Percentiles rank a stretch among this genome's conserved stretches.
Conservation (phyloP, 83 land plant species). For the Diphasiastrum complanatum region DNA sequence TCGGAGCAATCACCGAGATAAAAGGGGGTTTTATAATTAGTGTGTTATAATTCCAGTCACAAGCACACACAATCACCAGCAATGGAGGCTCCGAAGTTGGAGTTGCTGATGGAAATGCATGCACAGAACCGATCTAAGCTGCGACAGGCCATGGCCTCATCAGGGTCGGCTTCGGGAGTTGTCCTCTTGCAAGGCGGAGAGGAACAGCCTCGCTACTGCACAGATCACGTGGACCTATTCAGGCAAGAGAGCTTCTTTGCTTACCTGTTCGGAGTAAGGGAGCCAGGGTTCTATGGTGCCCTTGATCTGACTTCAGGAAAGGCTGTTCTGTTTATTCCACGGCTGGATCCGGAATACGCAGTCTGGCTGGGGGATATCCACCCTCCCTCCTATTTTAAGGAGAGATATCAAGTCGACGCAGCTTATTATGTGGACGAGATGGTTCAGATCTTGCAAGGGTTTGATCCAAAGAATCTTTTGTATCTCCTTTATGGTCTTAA, state of each 20-base stretch:
- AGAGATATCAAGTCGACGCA: slow-evolving; percentile 53
- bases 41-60: too few relatives aligned
- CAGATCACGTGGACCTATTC: slow-evolving; percentile 18
- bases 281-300: slow-evolving; percentile 90
- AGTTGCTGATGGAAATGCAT: too few relatives aligned
- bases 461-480: slow-evolving; percentile 35
- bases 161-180: too few relatives aligned
- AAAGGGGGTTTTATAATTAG: too few relatives aligned
- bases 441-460: slow-evolving; percentile 26
- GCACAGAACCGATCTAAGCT: too few relatives aligned
- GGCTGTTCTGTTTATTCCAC: slow-evolving; percentile 64
- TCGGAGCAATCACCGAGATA: too few relatives aligned
- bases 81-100: too few relatives aligned
- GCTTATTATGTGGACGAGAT: slow-evolving; percentile 76
- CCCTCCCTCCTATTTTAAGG: slow-evolving; percentile 51
- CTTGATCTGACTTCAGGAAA: slow-evolving; percentile 64
- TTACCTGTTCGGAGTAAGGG: slow-evolving; percentile 88
- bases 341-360: slow-evolving; percentile 70
- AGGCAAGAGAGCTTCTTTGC: slow-evolving; percentile 98
- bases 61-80: too few relatives aligned
- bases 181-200: slow-evolving; percentile 27
- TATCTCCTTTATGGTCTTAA: slow-evolving; percentile 79
- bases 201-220: slow-evolving; percentile 19
- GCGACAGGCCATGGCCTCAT: too few relatives aligned
- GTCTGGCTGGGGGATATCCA: slow-evolving; percentile 86